A percentile compares a stretch with the other conserved stretches of the same genome.
Conservation (phyloP, 2,329 filamentous ascomycete species). For the Diaporthe australafricana region DNA sequence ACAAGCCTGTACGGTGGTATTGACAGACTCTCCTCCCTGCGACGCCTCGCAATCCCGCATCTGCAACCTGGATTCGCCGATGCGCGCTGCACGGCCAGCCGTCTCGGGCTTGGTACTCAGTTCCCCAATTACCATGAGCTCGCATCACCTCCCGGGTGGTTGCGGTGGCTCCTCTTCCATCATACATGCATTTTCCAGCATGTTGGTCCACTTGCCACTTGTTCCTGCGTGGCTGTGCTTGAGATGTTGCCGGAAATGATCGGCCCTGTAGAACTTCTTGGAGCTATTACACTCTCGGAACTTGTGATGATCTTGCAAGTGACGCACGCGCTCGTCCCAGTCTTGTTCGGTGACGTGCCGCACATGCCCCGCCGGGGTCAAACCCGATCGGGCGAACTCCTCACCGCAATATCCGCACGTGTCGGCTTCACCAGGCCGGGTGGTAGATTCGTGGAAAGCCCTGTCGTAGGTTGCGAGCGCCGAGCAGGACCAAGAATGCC, state of each 20-base stretch:
- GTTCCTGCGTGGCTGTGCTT: conserved; percentile 98
- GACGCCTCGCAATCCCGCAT: background rate
- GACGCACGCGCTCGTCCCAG: conserved; percentile 87
- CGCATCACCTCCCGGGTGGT: conserved; percentile 42
- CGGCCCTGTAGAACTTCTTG: conserved; percentile 97
- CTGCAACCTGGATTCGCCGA: conserved; percentile 7
- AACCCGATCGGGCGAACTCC: conserved; percentile 75
- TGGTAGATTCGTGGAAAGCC: conserved; percentile 86
- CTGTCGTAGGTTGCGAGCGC: conserved; percentile 81
- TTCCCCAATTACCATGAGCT: background rate
- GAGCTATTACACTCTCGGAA: conserved; percentile 98
- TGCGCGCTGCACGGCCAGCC: conserved; percentile 17
- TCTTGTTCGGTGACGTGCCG: conserved; percentile 78
- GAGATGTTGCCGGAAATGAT: conserved; percentile 97
- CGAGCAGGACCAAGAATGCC: conserved; percentile 97
- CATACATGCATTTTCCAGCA: conserved; percentile 97
- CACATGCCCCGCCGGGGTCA: conserved; percentile 50
- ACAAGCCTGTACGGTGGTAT: background rate
- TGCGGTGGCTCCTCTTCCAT: conserved; percentile 81
- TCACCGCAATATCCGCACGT: conserved; percentile 96
- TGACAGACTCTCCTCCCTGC: background rate
- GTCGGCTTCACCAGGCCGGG: conserved; percentile 75
- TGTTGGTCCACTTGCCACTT: conserved; percentile 99
- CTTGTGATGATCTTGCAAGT: conserved; percentile 93
- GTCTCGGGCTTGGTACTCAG: background rate